Evolutionary conservation across 768 basidiomycete species (phyloP).

Genomic region (Kwoniella europaea): DNA sequence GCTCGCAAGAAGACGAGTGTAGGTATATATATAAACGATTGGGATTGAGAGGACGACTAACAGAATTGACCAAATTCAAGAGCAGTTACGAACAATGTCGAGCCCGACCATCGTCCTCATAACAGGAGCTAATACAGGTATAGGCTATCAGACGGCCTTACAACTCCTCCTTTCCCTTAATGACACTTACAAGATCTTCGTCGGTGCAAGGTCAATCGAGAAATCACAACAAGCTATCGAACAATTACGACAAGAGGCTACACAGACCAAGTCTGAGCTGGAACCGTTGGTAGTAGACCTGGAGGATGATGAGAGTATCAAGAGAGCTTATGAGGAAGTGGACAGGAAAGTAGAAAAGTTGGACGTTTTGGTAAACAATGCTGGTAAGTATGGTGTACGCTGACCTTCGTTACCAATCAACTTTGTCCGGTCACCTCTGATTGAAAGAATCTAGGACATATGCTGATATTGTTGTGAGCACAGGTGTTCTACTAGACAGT

Average conservation of each 20-base stretch:
- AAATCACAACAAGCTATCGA: constrained; percentile 8
- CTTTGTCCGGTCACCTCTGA: too few species aligned
- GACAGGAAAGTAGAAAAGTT: not conserved
- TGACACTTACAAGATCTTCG: constrained; percentile 4
- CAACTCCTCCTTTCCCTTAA: not conserved
- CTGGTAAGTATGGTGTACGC: constrained; percentile 1
- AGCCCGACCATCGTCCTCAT: constrained; percentile 8
- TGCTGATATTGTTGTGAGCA: not conserved
- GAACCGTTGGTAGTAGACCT: constrained; percentile 15
- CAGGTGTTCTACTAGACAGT: constrained; percentile 1
- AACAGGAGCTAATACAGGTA: constrained; percentile 19
- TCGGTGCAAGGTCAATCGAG: constrained; percentile 5
- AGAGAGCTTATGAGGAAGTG: constrained; percentile 1
- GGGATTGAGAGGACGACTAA: not conserved
- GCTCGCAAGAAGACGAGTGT: not conserved
- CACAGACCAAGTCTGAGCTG: not conserved
- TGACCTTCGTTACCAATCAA: not conserved
- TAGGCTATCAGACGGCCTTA: constrained; percentile 15
- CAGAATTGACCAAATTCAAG: not conserved
- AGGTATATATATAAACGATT: not conserved
- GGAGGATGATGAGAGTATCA: constrained; percentile 15
- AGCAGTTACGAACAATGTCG: not conserved
- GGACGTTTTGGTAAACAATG: constrained; percentile 24
- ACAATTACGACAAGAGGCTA: not conserved
- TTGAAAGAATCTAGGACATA: not conserved